A percentile compares a stretch with the other conserved stretches of the same genome.
Evolutionary conservation across 1,284 basidiomycete species (phyloP).

Genomic region (Puccinia horiana): DNA sequence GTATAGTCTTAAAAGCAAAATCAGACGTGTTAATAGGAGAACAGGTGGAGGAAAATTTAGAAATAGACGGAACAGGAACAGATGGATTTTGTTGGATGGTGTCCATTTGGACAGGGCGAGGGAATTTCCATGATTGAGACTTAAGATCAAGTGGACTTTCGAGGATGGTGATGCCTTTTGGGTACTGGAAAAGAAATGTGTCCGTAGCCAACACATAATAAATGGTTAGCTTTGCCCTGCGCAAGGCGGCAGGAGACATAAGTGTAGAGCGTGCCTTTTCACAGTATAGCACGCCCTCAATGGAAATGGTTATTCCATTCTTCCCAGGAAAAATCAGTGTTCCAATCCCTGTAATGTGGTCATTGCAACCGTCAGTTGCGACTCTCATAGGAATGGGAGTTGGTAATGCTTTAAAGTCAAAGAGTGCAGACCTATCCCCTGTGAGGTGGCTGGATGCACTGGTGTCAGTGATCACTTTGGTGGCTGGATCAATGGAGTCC

Average conservation of each 20-base stretch:
- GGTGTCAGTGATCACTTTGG: neutral
- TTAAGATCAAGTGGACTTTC: neutral
- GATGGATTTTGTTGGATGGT: neutral
- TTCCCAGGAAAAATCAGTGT: constrained; percentile 15
- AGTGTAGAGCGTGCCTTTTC: neutral
- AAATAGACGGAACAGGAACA: neutral
- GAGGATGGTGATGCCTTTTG: neutral
- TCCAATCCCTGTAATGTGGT: constrained; percentile 2
- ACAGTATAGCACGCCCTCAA: constrained; percentile 11
- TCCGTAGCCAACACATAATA: neutral
- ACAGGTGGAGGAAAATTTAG: neutral
- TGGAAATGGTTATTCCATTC: neutral
- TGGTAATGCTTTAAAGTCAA: too few relatives aligned
- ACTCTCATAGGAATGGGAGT: constrained; percentile 3
- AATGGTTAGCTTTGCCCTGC: neutral
- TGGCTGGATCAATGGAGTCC: neutral
- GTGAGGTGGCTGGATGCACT: neutral
- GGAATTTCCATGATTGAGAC: neutral
- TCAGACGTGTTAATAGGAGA: too few relatives aligned
- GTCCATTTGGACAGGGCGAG: neutral
- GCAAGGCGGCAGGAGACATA: neutral
- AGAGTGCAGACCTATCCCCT: neutral
- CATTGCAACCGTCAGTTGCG: too few relatives aligned
- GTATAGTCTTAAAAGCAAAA: neutral
- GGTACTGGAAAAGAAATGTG: neutral